These are phyloP conservation scores for Isatis tinctoria DNA, from an alignment of 345 rosid species.

Conservation along the genomic window DNA sequence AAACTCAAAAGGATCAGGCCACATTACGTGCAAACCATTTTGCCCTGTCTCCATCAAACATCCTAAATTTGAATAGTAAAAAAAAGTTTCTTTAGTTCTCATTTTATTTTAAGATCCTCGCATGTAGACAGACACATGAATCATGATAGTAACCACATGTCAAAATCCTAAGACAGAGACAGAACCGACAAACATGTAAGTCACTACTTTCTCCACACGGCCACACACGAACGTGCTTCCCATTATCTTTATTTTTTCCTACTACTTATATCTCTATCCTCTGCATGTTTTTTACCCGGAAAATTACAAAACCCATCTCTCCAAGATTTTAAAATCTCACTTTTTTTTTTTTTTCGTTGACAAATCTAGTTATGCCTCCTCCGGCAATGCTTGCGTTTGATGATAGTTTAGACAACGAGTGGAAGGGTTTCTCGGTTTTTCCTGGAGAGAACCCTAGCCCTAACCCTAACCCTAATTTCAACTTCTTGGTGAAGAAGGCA, in stretches of 20 bases:
- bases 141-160: constrained; percentile 19
- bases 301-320: constrained; percentile 3
- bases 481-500: constrained; percentile 25
- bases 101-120: not conserved
- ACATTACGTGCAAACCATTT: constrained; percentile 29
- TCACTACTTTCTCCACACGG: constrained; percentile 17
- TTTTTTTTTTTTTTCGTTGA: not conserved
- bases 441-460: constrained; percentile 19
- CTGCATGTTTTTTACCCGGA: constrained; percentile 10
- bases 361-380: constrained; percentile 19
- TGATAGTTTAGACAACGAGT: constrained; percentile 19
- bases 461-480: constrained; percentile 18
- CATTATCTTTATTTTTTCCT: not conserved
- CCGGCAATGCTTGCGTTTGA: constrained; percentile 25
- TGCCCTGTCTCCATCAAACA: constrained; percentile 10
- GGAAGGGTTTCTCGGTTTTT: constrained; percentile 27
- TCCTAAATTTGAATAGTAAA: not conserved
- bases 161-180: constrained; percentile 7
- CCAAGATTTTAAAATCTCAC: not conserved
- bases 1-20: not conserved
- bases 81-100: not conserved
- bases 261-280: constrained; percentile 17
- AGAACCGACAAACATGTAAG: constrained; percentile 27
- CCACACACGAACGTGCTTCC: constrained; percentile 29
- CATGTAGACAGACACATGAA: not conserved